These are phyloP conservation scores for Pestalotiopsis sp. DNA, from an alignment of 2,329 filamentous ascomycete species.

Conservation along the genomic window DNA sequence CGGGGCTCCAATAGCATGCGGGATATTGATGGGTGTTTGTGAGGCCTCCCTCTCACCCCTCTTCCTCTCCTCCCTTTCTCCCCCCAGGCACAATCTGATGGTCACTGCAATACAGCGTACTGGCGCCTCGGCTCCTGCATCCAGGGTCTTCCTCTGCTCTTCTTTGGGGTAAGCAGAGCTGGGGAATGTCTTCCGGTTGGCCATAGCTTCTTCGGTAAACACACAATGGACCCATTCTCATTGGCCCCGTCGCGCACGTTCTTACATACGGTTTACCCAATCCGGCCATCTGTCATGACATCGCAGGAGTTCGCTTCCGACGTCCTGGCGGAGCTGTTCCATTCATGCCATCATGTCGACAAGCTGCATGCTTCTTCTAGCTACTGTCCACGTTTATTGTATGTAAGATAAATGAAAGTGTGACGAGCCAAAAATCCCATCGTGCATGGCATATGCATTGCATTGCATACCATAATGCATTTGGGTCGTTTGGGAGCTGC, in stretches of 20 bases:
- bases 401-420: background rate
- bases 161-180: background rate
- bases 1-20: background rate
- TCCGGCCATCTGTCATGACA: background rate
- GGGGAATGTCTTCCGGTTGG: background rate
- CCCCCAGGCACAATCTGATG: background rate
- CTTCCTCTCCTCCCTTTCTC: background rate
- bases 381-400: background rate
- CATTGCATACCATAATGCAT: background rate
- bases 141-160: background rate
- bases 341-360: background rate
- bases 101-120: background rate
- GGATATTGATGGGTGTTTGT: background rate
- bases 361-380: background rate
- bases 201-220: background rate
- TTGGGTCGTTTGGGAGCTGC: background rate
- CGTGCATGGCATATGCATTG: background rate
- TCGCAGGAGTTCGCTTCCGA: background rate
- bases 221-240: background rate
- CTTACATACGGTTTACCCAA: conserved; percentile 4
- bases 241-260: background rate
- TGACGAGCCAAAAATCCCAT: background rate
- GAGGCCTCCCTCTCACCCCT: conserved; percentile 6
- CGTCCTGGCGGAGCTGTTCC: background rate
- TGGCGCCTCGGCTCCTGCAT: background rate